These are phyloP conservation scores for Ramaria sp. DNA, from an alignment of 768 basidiomycete genomes.

Conservation along the genomic window DNA sequence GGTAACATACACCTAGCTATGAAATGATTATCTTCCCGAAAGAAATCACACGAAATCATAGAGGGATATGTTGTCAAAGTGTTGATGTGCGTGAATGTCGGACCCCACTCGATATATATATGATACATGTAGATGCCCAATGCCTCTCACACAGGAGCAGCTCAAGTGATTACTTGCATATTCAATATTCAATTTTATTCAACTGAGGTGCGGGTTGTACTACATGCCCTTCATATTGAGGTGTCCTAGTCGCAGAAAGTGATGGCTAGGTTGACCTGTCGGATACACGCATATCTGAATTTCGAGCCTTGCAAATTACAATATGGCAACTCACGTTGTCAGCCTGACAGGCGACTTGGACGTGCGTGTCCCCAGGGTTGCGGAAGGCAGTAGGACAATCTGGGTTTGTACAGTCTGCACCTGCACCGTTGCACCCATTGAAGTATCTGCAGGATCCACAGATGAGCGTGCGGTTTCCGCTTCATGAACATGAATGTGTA, in stretches of 20 bases:
- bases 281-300: background rate
- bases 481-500: constrained; percentile 15
- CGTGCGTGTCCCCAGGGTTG: background rate
- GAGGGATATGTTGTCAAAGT: too few relatives aligned
- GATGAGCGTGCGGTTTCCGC: background rate
- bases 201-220: too few relatives aligned
- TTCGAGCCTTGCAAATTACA: background rate
- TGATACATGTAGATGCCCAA: too few relatives aligned
- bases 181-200: too few relatives aligned
- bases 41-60: too few relatives aligned
- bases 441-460: constrained; percentile 24
- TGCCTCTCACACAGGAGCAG: too few relatives aligned
- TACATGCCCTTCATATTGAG: too few relatives aligned
- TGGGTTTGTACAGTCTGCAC: constrained; percentile 26
- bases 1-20: too few relatives aligned
- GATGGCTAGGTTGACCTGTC: background rate
- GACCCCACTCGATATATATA: too few relatives aligned
- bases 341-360: background rate
- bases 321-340: background rate
- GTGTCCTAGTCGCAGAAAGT: background rate
- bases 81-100: too few relatives aligned
- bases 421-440: constrained; percentile 32
- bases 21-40: too few relatives aligned
- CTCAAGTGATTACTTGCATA: too few relatives aligned
- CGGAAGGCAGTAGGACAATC: background rate